Conservation (phyloP, 139 green algal species). For the Auxenochlorella pyrenoidosa region DNA sequence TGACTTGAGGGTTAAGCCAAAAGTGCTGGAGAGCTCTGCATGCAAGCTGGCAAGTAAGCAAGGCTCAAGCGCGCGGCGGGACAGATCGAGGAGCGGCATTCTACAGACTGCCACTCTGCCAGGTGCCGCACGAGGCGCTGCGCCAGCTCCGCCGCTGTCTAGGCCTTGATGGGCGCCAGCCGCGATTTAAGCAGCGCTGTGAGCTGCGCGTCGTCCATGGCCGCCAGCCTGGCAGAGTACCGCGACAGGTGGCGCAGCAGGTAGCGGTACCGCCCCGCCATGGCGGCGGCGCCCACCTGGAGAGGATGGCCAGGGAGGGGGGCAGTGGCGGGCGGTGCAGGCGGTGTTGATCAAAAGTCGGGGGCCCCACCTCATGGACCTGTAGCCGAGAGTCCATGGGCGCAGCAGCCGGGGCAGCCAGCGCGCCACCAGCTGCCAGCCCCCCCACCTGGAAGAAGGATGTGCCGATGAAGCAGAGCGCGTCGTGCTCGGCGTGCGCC, state of each 20-base stretch:
- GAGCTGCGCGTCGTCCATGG: conserved; percentile 36
- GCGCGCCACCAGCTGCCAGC: too few relatives aligned
- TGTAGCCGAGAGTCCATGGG: too few relatives aligned
- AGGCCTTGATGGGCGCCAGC: conserved; percentile 20
- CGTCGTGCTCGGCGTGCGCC: conserved; percentile 67
- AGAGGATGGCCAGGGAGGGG: background rate
- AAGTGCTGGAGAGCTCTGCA: too few relatives aligned
- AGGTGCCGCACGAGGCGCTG: too few relatives aligned
- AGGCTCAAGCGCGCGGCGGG: too few relatives aligned
- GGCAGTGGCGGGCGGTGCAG: background rate
- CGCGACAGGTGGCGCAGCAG: conserved; percentile 45
- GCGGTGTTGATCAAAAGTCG: too few relatives aligned
- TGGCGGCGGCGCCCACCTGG: conserved; percentile 52
- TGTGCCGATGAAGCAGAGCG: conserved; percentile 68
- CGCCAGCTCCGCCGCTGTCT: background rate
- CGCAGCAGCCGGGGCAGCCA: too few relatives aligned
- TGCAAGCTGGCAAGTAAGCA: too few relatives aligned
- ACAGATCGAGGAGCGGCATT: too few relatives aligned
- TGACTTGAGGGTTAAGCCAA: too few relatives aligned
- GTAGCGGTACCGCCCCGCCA: conserved; percentile 58
- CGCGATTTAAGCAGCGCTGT: conserved; percentile 21
- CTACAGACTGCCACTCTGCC: too few relatives aligned
- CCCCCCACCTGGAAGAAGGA: conserved; percentile 82
- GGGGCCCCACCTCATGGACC: too few relatives aligned
- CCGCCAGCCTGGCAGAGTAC: conserved; percentile 33